A percentile compares a stretch with the other conserved stretches of the same genome.
Conservation (phyloP, 495 filamentous ascomycete genomes). For the Podospora sp. region DNA sequence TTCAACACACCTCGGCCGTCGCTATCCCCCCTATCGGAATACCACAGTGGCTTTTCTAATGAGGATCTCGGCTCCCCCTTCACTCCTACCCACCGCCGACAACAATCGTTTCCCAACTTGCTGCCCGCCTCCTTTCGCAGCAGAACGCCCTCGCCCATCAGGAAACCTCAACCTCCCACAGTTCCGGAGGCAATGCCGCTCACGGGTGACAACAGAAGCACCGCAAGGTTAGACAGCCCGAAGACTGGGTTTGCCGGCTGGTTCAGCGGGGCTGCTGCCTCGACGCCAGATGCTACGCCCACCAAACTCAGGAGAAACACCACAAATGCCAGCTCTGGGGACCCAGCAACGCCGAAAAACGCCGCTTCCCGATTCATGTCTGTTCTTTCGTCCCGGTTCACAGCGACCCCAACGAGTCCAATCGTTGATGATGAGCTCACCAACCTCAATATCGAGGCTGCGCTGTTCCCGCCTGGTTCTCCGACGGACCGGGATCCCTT, state of each 20-base stretch:
- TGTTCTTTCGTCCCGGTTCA: slow-evolving; percentile 46
- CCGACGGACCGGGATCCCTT: slow-evolving; percentile 52
- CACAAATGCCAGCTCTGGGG: slow-evolving; percentile 13
- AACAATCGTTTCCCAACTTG: slow-evolving; percentile 45
- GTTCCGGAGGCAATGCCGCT: slow-evolving; percentile 45
- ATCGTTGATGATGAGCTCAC: slow-evolving; percentile 61
- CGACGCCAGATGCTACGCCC: slow-evolving; percentile 37
- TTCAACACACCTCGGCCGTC: slow-evolving; percentile 26
- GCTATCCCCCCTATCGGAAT: slow-evolving; percentile 37
- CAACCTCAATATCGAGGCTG: slow-evolving; percentile 63
- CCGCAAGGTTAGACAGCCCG: slow-evolving; percentile 33
- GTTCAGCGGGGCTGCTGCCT: slow-evolving; percentile 33
- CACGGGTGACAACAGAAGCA: slow-evolving; percentile 44
- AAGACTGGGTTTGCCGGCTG: slow-evolving; percentile 37
- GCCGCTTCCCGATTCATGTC: slow-evolving; percentile 49
- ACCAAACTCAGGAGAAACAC: slow-evolving; percentile 30
- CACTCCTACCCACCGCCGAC: slow-evolving; percentile 42
- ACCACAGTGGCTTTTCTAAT: slow-evolving; percentile 41
- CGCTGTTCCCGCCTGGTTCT: slow-evolving; percentile 57
- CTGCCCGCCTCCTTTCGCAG: slow-evolving; percentile 37
- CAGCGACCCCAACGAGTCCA: slow-evolving; percentile 32
- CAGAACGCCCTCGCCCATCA: slow-evolving; percentile 37
- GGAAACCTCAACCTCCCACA: slow-evolving; percentile 28
- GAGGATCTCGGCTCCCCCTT: slow-evolving; percentile 31
- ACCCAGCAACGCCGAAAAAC: slow-evolving; percentile 40